Evolutionary conservation across 2,329 filamentous ascomycete species (phyloP), one percentile per base, ranked within the genome.

Genomic region (Fusarium pseudograminearum): DNA sequence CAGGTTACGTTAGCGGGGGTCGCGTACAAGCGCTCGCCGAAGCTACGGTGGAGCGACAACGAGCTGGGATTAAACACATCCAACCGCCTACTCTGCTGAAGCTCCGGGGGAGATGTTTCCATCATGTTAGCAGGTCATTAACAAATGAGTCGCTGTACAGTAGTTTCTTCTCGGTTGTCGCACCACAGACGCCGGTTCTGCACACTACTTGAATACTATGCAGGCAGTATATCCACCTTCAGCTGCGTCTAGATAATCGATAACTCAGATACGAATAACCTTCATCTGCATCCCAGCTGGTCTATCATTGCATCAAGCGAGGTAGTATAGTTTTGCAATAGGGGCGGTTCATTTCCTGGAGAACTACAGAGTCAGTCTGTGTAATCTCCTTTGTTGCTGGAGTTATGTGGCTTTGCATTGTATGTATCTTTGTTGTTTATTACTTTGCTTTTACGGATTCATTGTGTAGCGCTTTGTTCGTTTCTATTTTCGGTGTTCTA

Each of bases 401-500:
- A 26, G 10, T 40, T 33, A n/a, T 18, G 36, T 28, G 16, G 26
- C 41, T 55, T 36, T 26, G 34, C 38, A 36, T 52, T 48, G 42
- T 46, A 9, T 48, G 42, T 46, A 5, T 26, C 30, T 55, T 47
- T 53, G 24, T 46, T 12, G 28, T 38, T 16, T 20, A 30, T 36
- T 18, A 30, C 41, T 18, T 54, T 41, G 15, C 5, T 33, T 57
- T 20, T 40, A 46, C 28, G 2, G 28, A 30, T 30, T 5, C 9
- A 24, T 38, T 56, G 28, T n/a, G 36, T 44, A 54, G 51, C 44
- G 53, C 18, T 56, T 52, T 56, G 50, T 52, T 63, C 54, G 45
- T 64, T 70, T 67, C 63, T 70, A 70, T 70, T 70, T 60, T 57
- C 67, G 63, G 65, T 18, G 20, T 16, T 36, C 12, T 24, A 6